Percentiles rank a stretch among this genome's conserved stretches.
Conservation (phyloP, 2,329 filamentous ascomycete genomes). For the Ophiocordyceps camponoti-leonardi region DNA sequence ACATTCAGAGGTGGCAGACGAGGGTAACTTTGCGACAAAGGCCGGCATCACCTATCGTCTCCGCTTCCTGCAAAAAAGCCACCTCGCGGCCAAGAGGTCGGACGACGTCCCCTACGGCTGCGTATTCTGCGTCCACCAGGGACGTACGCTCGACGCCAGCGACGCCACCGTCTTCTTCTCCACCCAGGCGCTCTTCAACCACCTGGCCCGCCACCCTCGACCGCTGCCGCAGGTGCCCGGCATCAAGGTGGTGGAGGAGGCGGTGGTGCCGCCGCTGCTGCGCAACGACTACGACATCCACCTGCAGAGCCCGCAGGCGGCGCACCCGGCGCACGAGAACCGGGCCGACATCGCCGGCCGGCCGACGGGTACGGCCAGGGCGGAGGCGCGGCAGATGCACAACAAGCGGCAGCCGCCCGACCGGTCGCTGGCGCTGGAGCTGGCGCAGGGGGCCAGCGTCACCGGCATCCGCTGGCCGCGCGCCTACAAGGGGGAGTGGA, state of each 20-base stretch:
- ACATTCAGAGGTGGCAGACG: too few species aligned
- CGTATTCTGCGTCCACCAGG: slow-evolving; percentile 32
- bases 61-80: slow-evolving; percentile 38
- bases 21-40: slow-evolving; percentile 25
- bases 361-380: slow-evolving; percentile 23
- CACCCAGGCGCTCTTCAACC: slow-evolving; percentile 32
- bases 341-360: slow-evolving; percentile 20
- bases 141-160: slow-evolving; percentile 31
- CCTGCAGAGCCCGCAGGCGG: slow-evolving; percentile 20
- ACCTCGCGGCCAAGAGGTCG: slow-evolving; percentile 28
- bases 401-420: slow-evolving; percentile 28
- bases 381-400: slow-evolving; percentile 29
- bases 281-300: slow-evolving; percentile 37
- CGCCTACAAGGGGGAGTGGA: slow-evolving; percentile 37
- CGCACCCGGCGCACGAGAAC: slow-evolving; percentile 25
- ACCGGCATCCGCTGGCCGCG: slow-evolving; percentile 32
- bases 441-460: slow-evolving; percentile 29
- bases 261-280: slow-evolving; percentile 19
- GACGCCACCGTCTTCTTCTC: slow-evolving; percentile 40
- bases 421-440: slow-evolving; percentile 25
- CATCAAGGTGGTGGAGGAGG: slow-evolving; percentile 28
- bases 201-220: slow-evolving; percentile 34
- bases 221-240: slow-evolving; percentile 32
- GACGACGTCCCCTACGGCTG: slow-evolving; percentile 38
- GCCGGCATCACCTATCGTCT: slow-evolving; percentile 31